These are phyloP conservation scores for Diplosphaera chodatii DNA, from an alignment of 139 green algal genomes.

Conservation along the genomic window DNA sequence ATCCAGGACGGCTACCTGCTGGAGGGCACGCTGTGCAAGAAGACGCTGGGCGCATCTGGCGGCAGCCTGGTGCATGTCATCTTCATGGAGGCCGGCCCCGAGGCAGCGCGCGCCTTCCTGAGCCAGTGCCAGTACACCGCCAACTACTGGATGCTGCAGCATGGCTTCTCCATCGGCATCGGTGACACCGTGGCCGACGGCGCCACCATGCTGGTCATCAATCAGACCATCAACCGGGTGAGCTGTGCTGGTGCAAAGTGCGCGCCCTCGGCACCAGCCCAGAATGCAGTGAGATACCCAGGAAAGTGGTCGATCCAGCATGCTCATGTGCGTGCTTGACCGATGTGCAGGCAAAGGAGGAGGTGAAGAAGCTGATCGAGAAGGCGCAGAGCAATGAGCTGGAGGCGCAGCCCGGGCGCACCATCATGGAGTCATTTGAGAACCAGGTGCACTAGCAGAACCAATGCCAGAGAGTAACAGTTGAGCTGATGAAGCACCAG, in stretches of 20 bases:
- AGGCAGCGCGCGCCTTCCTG: slow-evolving; percentile 75
- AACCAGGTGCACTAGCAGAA: slow-evolving; percentile 45
- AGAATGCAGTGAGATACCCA: too few species aligned
- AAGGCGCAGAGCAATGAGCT: slow-evolving; percentile 81
- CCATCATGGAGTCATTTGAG: slow-evolving; percentile 94
- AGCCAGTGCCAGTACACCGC: slow-evolving; percentile 78
- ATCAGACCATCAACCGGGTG: slow-evolving; percentile 79
- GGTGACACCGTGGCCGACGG: slow-evolving; percentile 93
- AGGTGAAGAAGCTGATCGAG: slow-evolving; percentile 81
- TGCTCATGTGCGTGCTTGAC: too few species aligned
- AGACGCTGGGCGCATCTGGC: slow-evolving; percentile 74
- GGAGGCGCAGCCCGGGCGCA: slow-evolving; percentile 85
- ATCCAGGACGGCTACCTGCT: slow-evolving; percentile 85
- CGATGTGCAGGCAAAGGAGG: slow-evolving; percentile 75
- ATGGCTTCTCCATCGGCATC: slow-evolving; percentile 95
- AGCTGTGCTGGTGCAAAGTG: too few species aligned
- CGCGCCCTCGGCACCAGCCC: too few species aligned
- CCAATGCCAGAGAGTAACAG: too few species aligned
- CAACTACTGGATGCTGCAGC: slow-evolving; percentile 95
- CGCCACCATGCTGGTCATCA: slow-evolving; percentile 88
- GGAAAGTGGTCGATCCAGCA: too few species aligned
- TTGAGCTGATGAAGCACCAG: too few species aligned
- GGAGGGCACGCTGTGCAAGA: slow-evolving; percentile 94
- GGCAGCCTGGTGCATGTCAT: slow-evolving; percentile 91
- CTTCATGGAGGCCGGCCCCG: slow-evolving; percentile 89